These are phyloP conservation scores for Suhomyces vadensis DNA, from an alignment of 805 yeast genomes.

Conservation along the genomic window DNA sequence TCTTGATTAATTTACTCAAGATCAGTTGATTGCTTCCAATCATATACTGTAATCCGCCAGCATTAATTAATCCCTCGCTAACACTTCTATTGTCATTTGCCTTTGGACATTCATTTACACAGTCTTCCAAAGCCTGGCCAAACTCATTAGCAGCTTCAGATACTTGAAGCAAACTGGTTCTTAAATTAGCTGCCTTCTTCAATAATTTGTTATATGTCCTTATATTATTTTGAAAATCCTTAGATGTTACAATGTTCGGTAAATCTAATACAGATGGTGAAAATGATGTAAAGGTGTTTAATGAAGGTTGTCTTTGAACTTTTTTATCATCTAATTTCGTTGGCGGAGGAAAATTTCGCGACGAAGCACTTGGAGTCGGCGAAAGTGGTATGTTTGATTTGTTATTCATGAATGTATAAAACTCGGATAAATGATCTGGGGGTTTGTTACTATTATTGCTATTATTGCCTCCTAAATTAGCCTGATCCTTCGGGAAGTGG, in stretches of 20 bases:
- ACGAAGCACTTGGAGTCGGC: slow-evolving; percentile 15
- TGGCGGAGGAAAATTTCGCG: slow-evolving; percentile 9
- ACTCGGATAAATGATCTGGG: slow-evolving; percentile 61
- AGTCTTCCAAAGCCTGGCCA: slow-evolving; percentile 64
- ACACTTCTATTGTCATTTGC: slow-evolving; percentile 25
- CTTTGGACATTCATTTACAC: slow-evolving; percentile 28
- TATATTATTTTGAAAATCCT: slow-evolving; percentile 55
- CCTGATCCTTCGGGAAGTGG: no score
- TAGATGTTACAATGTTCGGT: slow-evolving; percentile 58
- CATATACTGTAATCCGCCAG: slow-evolving; percentile 76
- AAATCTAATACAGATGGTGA: slow-evolving; percentile 58
- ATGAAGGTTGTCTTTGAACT: slow-evolving; percentile 30
- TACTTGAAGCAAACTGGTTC: slow-evolving; percentile 46
- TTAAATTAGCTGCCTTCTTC: slow-evolving; percentile 47
- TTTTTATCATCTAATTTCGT: slow-evolving; percentile 8
- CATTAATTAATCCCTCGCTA: slow-evolving; percentile 64
- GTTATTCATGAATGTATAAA: slow-evolving; percentile 50
- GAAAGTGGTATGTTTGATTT: slow-evolving; percentile 12
- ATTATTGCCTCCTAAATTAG: neutral
- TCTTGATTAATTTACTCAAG: slow-evolving; percentile 55
- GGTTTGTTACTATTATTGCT: slow-evolving; percentile 19
- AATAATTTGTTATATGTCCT: slow-evolving; percentile 50
- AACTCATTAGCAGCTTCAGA: slow-evolving; percentile 67
- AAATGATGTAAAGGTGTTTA: slow-evolving; percentile 46
- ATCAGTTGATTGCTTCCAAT: slow-evolving; percentile 78